Percentiles rank a stretch among this genome's conserved stretches.
Conservation (phyloP, 495 filamentous ascomycete species). For the Trichoderma parareesei region DNA sequence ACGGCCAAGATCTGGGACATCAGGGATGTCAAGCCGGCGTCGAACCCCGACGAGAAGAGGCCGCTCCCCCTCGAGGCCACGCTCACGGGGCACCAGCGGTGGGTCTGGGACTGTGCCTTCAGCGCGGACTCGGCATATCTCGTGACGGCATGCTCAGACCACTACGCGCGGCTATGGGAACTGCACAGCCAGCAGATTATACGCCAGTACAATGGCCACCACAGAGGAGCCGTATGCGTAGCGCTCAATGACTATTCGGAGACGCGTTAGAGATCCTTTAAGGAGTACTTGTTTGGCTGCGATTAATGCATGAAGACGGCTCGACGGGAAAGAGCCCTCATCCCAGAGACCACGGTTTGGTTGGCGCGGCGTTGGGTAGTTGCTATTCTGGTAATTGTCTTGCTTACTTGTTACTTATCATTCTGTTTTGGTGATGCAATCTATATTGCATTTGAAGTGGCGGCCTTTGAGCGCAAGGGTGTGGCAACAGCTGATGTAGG, state of each 20-base stretch:
- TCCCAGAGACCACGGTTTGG: neutral
- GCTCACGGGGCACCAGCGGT: conserved; percentile 87
- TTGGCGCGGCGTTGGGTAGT: neutral
- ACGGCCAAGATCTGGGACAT: conserved; percentile 97
- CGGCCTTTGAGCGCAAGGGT: no score
- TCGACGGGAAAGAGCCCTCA: neutral
- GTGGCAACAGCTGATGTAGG: no score
- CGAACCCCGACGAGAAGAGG: conserved; percentile 24
- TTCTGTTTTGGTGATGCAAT: neutral
- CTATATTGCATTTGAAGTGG: no score
- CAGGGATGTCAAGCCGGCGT: conserved; percentile 43
- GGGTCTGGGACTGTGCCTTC: conserved; percentile 99
- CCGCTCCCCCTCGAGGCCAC: conserved; percentile 79
- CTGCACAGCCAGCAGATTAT: conserved; percentile 77
- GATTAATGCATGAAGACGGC: neutral
- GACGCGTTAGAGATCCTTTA: conserved; percentile 33
- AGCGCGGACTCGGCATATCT: conserved; percentile 93
- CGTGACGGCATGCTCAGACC: conserved; percentile 95
- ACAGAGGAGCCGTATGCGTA: conserved; percentile 90
- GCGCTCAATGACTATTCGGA: conserved; percentile 96
- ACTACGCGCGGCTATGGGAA: conserved; percentile 97
- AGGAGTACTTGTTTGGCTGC: no score
- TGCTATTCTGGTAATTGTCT: neutral
- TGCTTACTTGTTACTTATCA: neutral
- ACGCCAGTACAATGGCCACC: conserved; percentile 95